Conservation (phyloP, 2,329 filamentous ascomycete species). For the Camptophora hylomeconis region DNA sequence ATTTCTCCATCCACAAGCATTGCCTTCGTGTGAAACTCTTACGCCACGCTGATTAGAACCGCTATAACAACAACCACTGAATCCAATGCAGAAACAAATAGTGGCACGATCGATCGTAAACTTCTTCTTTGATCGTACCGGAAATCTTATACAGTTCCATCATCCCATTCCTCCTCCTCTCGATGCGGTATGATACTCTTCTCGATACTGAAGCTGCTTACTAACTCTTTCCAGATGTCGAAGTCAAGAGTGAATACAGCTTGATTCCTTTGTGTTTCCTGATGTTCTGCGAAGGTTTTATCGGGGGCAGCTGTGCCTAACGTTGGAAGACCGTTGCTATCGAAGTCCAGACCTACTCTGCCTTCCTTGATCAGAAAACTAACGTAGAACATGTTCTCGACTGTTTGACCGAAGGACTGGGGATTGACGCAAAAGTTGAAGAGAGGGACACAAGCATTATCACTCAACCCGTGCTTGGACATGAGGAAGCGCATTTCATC, state of each 20-base stretch:
- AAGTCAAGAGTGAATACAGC: constrained; percentile 83
- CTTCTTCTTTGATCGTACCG: no score
- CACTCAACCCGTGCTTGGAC: constrained; percentile 51
- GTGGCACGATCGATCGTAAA: no score
- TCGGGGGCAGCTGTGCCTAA: constrained; percentile 39
- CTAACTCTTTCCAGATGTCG: constrained; percentile 65
- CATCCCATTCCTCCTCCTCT: constrained; percentile 40
- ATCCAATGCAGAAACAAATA: no score
- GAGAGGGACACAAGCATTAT: constrained; percentile 59
- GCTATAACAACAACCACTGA: no score
- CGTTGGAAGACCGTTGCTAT: constrained; percentile 62
- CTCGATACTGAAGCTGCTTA: constrained; percentile 62
- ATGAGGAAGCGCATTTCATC: constrained; percentile 40
- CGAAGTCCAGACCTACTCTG: constrained; percentile 57
- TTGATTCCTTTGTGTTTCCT: constrained; percentile 52
- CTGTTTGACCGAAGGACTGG: constrained; percentile 77
- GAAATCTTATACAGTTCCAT: constrained; percentile 34
- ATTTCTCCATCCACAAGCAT: no score
- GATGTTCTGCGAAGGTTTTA: constrained; percentile 34
- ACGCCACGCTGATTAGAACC: no score
- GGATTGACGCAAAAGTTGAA: constrained; percentile 88
- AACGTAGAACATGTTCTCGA: constrained; percentile 95
- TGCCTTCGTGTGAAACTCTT: no score
- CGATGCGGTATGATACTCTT: constrained; percentile 77
- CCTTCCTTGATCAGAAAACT: constrained; percentile 89